Evolutionary conservation across 495 filamentous ascomycete genomes (phyloP).

Genomic region (Aspergillus kassunensis): DNA sequence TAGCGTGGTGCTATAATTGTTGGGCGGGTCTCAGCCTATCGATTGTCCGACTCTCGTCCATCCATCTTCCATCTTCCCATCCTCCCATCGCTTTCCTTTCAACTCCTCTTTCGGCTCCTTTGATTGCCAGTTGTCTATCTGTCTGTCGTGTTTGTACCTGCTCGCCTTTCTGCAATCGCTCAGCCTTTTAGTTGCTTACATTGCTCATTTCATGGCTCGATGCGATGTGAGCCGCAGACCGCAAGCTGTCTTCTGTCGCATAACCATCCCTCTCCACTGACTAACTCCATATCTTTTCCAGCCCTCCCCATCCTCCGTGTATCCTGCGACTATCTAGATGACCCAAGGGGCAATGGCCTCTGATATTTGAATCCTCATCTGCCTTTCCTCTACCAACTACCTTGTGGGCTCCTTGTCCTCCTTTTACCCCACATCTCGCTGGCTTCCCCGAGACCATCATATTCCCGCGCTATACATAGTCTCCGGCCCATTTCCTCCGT

Average conservation of each 20-base stretch:
- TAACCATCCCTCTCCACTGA: slow-evolving; percentile 12
- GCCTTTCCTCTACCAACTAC: slow-evolving; percentile 2
- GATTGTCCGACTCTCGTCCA: slow-evolving; percentile 2
- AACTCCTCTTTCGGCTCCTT: neutral
- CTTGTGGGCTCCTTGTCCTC: slow-evolving; percentile 11
- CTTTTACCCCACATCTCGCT: slow-evolving; percentile 16
- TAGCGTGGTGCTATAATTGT: slow-evolving; percentile 5
- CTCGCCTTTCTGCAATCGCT: neutral
- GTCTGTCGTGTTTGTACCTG: neutral
- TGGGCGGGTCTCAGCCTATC: slow-evolving; percentile 14
- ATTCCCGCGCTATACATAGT: slow-evolving; percentile 6
- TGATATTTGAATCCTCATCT: slow-evolving; percentile 3
- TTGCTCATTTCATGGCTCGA: slow-evolving; percentile 19
- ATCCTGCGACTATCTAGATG: neutral
- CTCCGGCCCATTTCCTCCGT: slow-evolving; percentile 1
- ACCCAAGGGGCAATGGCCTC: slow-evolving; percentile 11
- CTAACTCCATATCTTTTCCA: slow-evolving; percentile 8
- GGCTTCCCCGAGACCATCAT: slow-evolving; percentile 13
- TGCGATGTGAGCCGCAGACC: slow-evolving; percentile 36
- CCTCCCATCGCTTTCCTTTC: neutral
- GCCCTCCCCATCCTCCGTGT: neutral
- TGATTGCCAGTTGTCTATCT: neutral
- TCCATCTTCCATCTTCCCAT: neutral
- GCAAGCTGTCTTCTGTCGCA: slow-evolving; percentile 23
- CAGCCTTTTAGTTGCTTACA: slow-evolving; percentile 3